Conservation (phyloP, 176 grass and related monocot genomes). For the Avena sativa region DNA sequence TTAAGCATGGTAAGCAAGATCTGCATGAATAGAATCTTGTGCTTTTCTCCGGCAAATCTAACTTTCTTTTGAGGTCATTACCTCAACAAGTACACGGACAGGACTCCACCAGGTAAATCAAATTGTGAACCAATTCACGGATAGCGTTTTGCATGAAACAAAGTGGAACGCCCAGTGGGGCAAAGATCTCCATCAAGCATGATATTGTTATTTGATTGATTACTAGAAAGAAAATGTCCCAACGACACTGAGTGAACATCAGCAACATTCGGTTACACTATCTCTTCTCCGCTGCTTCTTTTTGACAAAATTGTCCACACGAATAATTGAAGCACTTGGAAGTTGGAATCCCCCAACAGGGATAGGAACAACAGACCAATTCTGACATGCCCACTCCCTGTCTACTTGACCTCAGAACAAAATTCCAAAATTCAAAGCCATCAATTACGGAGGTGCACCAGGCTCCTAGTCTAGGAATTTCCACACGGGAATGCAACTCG, state of each 20-base stretch:
- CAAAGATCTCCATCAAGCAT: conserved; percentile 34
- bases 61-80: conserved; percentile 37
- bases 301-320: conserved; percentile 59
- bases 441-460: conserved; percentile 2
- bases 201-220: conserved; percentile 10
- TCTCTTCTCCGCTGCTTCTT: conserved; percentile 32
- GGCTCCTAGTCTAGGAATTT: conserved; percentile 33
- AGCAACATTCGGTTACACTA: conserved; percentile 30
- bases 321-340: conserved; percentile 56
- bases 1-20: conserved; percentile 46
- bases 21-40: conserved; percentile 34
- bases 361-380: conserved; percentile 37
- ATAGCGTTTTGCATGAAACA: conserved; percentile 46
- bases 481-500: conserved; percentile 2
- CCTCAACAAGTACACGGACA: conserved; percentile 19
- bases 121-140: background rate
- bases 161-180: conserved; percentile 16
- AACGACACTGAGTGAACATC: conserved; percentile 38
- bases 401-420: conserved; percentile 40
- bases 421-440: conserved; percentile 40
- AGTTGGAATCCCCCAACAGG: conserved; percentile 43
- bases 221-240: conserved; percentile 36
- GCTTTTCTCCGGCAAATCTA: conserved; percentile 43
- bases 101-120: conserved; percentile 39
- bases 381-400: conserved; percentile 25